Conservation (phyloP, 1,284 basidiomycete genomes). For the Acaromyces ingoldii region DNA sequence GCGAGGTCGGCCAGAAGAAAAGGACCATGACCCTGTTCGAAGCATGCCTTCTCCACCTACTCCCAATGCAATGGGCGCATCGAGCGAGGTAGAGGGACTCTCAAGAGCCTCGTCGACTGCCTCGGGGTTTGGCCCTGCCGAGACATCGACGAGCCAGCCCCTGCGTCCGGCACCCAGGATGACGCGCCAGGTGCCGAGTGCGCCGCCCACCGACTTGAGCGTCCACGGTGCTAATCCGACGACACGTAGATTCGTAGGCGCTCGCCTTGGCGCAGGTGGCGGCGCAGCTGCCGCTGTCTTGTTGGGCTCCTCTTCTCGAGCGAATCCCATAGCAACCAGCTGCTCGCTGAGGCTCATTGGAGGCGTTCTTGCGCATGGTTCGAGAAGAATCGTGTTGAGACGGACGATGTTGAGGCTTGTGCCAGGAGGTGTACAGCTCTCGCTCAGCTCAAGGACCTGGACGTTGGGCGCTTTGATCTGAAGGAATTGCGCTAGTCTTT, state of each 20-base stretch:
- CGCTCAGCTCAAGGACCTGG: constrained; percentile 77
- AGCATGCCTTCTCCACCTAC: neutral
- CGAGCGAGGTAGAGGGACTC: too few relatives aligned
- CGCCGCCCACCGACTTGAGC: constrained; percentile 67
- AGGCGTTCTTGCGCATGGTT: constrained; percentile 39
- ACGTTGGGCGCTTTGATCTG: constrained; percentile 67
- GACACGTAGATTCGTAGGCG: constrained; percentile 70
- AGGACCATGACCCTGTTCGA: neutral
- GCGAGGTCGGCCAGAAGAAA: constrained; percentile 1
- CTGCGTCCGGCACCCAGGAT: constrained; percentile 84
- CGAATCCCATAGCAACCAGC: constrained; percentile 41
- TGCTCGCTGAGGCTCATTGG: constrained; percentile 40
- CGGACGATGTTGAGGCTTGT: constrained; percentile 55
- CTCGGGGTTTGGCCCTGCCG: constrained; percentile 67
- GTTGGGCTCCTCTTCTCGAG: neutral
- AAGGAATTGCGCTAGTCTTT: constrained; percentile 67
- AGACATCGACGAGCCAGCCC: constrained; percentile 90
- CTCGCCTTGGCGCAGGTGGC: constrained; percentile 18
- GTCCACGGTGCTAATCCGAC: constrained; percentile 77
- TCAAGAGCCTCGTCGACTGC: constrained; percentile 28
- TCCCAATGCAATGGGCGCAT: too few relatives aligned
- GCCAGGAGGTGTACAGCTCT: constrained; percentile 55
- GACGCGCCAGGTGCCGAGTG: constrained; percentile 78
- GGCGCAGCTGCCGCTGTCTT: constrained; percentile 36
- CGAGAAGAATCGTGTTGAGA: constrained; percentile 55